phyloP scores from a whole-genome alignment of 2,329 filamentous ascomycete species.

The Pestalotiopsis sp. region DNA sequence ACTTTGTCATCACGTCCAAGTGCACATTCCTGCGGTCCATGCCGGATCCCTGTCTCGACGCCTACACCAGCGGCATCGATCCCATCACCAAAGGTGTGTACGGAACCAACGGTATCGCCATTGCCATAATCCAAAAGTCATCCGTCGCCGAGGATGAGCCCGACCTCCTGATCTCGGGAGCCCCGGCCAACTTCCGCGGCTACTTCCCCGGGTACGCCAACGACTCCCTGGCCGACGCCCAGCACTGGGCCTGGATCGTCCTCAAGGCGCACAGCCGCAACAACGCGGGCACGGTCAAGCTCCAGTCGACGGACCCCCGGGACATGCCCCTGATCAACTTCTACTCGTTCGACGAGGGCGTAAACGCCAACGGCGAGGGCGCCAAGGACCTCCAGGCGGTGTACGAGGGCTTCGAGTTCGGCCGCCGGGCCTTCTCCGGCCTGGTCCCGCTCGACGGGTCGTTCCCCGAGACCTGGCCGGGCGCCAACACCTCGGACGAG shows the following conservation, averaged over 20 bases:
- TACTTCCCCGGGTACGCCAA: slow-evolving; percentile 20
- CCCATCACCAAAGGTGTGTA: slow-evolving; percentile 18
- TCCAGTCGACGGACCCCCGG: slow-evolving; percentile 58
- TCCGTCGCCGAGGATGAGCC: slow-evolving; percentile 18
- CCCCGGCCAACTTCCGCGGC: slow-evolving; percentile 20
- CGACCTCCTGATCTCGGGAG: slow-evolving; percentile 21
- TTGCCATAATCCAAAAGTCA: slow-evolving; percentile 19
- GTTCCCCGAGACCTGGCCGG: slow-evolving; percentile 10
- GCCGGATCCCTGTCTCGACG: slow-evolving; percentile 20
- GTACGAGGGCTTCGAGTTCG: slow-evolving; percentile 12
- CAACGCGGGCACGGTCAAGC: slow-evolving; percentile 47
- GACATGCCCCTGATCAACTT: slow-evolving; percentile 67
- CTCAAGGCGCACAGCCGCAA: slow-evolving; percentile 50
- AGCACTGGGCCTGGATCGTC: slow-evolving; percentile 34
- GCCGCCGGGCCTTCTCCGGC: slow-evolving; percentile 13
- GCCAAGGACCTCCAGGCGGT: slow-evolving; percentile 41
- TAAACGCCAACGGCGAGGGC: slow-evolving; percentile 35
- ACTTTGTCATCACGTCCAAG: slow-evolving; percentile 10
- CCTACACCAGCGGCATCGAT: slow-evolving; percentile 7
- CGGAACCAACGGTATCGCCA: slow-evolving; percentile 24
- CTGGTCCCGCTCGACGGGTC: slow-evolving; percentile 1
- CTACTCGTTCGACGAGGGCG: slow-evolving; percentile 55
- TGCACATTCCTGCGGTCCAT: slow-evolving; percentile 12
- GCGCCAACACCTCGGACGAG: not conserved
- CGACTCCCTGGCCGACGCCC: slow-evolving; percentile 21